phyloP scores from a whole-genome alignment of 768 basidiomycete species.

The Tephrocybe sp. region DNA sequence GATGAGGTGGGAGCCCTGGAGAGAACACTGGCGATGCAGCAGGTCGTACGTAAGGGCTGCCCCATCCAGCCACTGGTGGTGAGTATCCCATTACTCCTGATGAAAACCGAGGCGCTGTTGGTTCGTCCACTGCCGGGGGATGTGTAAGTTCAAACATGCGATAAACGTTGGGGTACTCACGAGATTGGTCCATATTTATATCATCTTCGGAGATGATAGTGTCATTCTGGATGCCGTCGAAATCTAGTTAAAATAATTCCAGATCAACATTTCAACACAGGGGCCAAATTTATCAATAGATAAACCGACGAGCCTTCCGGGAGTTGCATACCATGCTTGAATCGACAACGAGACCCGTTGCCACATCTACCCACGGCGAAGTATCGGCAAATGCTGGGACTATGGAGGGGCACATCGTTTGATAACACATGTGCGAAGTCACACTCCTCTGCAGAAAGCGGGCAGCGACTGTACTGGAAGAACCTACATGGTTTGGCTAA shows the following conservation, averaged over 20 bases:
- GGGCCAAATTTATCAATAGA: background rate
- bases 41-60: constrained; percentile 5
- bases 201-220: background rate
- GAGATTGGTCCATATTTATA: background rate
- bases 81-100: constrained; percentile 3
- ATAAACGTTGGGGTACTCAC: background rate
- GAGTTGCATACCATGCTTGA: constrained; percentile 28
- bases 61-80: background rate
- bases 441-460: constrained; percentile 43
- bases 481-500: constrained; percentile 52
- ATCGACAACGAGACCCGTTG: constrained; percentile 38
- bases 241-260: background rate
- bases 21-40: constrained; percentile 11
- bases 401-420: constrained; percentile 23
- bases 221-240: constrained; percentile 2
- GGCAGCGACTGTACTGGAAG: constrained; percentile 42
- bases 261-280: background rate
- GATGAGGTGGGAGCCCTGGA: constrained; percentile 3
- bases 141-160: background rate
- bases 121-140: background rate
- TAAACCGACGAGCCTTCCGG: constrained; percentile 14
- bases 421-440: constrained; percentile 45
- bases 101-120: background rate
- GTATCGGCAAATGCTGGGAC: constrained; percentile 30
- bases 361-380: constrained; percentile 35